Percentiles rank a stretch among this genome's conserved stretches.
These are phyloP conservation scores for Flaveria ramosissima DNA, from an alignment of 129 eudicot species.

Conservation along the genomic window DNA sequence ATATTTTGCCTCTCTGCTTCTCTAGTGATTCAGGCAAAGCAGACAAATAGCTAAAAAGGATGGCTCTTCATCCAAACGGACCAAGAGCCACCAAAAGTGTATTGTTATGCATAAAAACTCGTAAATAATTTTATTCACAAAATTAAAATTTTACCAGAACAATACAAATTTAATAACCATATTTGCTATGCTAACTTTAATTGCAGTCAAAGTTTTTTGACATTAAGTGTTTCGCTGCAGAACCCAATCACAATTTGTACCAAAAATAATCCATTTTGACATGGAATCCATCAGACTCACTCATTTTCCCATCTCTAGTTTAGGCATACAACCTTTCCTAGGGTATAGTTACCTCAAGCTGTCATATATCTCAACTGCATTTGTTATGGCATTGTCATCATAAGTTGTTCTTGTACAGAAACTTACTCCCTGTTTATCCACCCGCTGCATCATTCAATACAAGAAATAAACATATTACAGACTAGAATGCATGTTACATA, in stretches of 20 bases:
- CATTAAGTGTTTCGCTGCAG: not conserved
- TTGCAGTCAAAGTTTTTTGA: not conserved
- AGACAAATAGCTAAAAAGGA: not conserved
- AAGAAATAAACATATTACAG: not conserved
- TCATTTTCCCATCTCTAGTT: not conserved
- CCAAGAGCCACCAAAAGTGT: not conserved
- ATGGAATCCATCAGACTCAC: not conserved
- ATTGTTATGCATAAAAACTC: not conserved
- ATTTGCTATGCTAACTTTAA: not conserved
- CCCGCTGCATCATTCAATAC: constrained; percentile 13
- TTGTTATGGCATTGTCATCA: constrained; percentile 26
- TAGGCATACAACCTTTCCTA: not conserved
- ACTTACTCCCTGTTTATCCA: constrained; percentile 23
- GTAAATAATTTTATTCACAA: constrained; percentile 1
- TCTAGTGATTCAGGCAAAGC: not conserved
- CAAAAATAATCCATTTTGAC: not conserved
- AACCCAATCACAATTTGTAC: not conserved
- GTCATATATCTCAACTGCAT: constrained; percentile 26
- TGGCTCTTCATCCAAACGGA: not conserved
- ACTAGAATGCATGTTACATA: not conserved
- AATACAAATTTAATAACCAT: not conserved
- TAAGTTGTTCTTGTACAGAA: constrained; percentile 24
- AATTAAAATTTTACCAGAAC: not conserved
- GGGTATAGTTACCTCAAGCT: constrained; percentile 14
- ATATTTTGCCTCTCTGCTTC: not conserved